Evolutionary conservation across 305 asterid genomes (phyloP), one percentile per base, ranked within the genome.

Genomic region (Plantago rigida): DNA sequence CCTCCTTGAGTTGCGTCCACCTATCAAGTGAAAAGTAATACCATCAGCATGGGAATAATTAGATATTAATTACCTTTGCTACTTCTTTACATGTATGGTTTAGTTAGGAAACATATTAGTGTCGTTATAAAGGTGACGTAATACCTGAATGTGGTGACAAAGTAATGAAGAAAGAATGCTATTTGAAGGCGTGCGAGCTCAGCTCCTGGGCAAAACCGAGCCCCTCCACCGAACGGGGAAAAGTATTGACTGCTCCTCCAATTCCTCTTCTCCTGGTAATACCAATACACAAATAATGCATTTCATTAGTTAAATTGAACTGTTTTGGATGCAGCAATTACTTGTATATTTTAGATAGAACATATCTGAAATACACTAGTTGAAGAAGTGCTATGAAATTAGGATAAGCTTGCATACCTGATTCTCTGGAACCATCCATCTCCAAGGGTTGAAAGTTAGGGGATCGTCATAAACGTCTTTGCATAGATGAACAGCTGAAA

Each of bases 111-210:
- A 52, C 29, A 52, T 52, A 8, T 51, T 24, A 10, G 36, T 39
- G 13, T 14, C 15, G 8, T 51, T 63, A 52, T 9, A 45, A 55
- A 41, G 45, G 24, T 48, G 47, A 52, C 14, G 49, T 34, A 12
- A 1, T 51, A 86, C 96, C 91, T 89, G 69, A 80, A 85, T 13
- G 78, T 76, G 47, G 85, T 87, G 22, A 84, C 72, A 59, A 87
- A 89, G 73, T 81, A 77, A 64, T 87, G 90, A 62, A 89, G 85
- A 69, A 89, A 89, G 62, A 89, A 76, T 7, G 95, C 93, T 15
- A 89, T 84, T 72, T 87, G 97, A 74, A 89, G 95, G 58, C 97
- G 93, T 51, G 95, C 92, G 68, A 89, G 69, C 78, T 89, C 97
- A 22, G 97, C 97, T 58, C 97, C 97, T 2, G 97, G 97, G 56